Evolutionary conservation across 129 eudicot genomes (phyloP).

Genomic region (Tagetes erecta): DNA sequence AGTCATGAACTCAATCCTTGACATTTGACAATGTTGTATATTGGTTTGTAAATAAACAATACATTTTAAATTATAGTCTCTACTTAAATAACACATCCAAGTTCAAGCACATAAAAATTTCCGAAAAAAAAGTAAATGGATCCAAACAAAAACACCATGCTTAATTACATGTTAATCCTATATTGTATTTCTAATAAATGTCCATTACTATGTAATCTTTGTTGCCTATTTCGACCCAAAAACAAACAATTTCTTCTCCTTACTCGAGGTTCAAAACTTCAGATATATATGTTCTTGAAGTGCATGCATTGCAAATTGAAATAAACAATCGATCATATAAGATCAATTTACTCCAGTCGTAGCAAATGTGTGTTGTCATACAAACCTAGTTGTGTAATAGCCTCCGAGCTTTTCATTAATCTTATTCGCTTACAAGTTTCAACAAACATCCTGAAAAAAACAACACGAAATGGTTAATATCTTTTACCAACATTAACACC

Average conservation of each 20-base stretch:
- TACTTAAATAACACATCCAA: neutral
- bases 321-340: neutral
- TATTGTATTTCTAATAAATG: slow-evolving; percentile 7
- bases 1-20: no score
- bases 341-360: neutral
- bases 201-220: slow-evolving; percentile 7
- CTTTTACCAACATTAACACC: neutral
- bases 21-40: neutral
- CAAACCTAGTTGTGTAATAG: slow-evolving; percentile 18
- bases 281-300: neutral
- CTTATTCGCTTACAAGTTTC: slow-evolving; percentile 31
- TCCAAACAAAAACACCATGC: slow-evolving; percentile 19
- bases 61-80: neutral
- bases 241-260: slow-evolving; percentile 2
- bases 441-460: slow-evolving; percentile 33
- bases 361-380: neutral
- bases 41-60: neutral
- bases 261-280: neutral
- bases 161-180: slow-evolving; percentile 1
- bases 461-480: slow-evolving; percentile 2
- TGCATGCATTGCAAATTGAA: neutral
- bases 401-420: slow-evolving; percentile 32
- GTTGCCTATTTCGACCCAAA: slow-evolving; percentile 2
- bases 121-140: neutral
- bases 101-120: neutral